These are phyloP conservation scores for Quercus aquifolioides DNA, from an alignment of 306 rosid species.

Conservation along the genomic window DNA sequence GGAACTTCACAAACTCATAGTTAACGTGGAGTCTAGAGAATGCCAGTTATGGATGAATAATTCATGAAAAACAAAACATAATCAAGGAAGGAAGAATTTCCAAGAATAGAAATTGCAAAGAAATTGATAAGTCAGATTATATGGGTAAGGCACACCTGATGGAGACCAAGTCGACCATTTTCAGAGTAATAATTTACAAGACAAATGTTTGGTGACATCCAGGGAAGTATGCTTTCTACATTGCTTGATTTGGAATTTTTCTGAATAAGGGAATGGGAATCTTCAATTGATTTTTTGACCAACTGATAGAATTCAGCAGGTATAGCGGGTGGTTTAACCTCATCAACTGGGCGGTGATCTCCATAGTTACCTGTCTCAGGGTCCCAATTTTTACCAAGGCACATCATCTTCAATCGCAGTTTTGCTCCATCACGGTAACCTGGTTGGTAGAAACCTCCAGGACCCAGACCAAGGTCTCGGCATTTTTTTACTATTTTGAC, in stretches of 20 bases:
- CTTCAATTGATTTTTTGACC: slow-evolving; percentile 41
- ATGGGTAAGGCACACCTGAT: slow-evolving; percentile 48
- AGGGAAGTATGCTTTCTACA: slow-evolving; percentile 29
- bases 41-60: not conserved
- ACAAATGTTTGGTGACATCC: slow-evolving; percentile 57
- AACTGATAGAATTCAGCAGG: slow-evolving; percentile 40
- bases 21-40: not conserved
- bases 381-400: slow-evolving; percentile 87
- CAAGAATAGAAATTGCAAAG: not conserved
- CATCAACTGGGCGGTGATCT: slow-evolving; percentile 46
- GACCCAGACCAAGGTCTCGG: slow-evolving; percentile 49
- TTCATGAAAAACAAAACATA: not conserved
- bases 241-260: slow-evolving; percentile 15
- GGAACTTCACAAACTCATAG: not conserved
- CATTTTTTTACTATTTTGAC: slow-evolving; percentile 49
- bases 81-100: not conserved
- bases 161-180: slow-evolving; percentile 71
- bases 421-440: slow-evolving; percentile 53
- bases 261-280: slow-evolving; percentile 24
- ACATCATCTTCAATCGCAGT: slow-evolving; percentile 77
- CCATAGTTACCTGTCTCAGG: slow-evolving; percentile 50
- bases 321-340: slow-evolving; percentile 46
- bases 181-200: slow-evolving; percentile 62
- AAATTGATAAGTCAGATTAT: not conserved
- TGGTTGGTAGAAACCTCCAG: slow-evolving; percentile 87